Percentiles rank a stretch among this genome's conserved stretches.
phyloP scores from a whole-genome alignment of 1,284 basidiomycete species.

The Taiwanofungus camphoratus region DNA sequence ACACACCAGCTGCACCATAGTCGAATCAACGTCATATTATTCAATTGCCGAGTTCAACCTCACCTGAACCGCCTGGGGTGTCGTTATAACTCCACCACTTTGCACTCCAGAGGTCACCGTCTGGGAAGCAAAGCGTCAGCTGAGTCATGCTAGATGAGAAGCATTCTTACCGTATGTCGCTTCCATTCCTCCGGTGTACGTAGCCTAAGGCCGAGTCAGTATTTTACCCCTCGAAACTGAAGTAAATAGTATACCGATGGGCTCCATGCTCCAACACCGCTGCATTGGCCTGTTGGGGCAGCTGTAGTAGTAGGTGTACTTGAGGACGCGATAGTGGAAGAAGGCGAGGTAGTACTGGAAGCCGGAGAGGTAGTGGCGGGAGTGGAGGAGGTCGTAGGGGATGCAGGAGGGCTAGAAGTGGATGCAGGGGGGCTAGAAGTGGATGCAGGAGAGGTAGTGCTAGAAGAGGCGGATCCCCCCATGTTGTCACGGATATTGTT shows the following conservation, averaged over 20 bases:
- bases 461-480: constrained; percentile 26
- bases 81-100: constrained; percentile 61
- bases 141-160: background rate
- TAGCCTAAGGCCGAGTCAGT: constrained; percentile 17
- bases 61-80: constrained; percentile 45
- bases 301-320: constrained; percentile 19
- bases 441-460: constrained; percentile 21
- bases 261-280: constrained; percentile 49
- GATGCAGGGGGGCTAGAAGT: constrained; percentile 10
- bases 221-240: background rate
- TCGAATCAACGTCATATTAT: background rate
- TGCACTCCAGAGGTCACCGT: constrained; percentile 55
- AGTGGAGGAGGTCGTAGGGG: constrained; percentile 10
- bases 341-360: background rate
- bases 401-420: constrained; percentile 13
- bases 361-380: constrained; percentile 22
- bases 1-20: constrained; percentile 39
- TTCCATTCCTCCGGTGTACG: constrained; percentile 45
- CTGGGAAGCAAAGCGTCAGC: constrained; percentile 23
- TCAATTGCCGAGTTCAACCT: too few relatives aligned
- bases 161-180: constrained; percentile 41
- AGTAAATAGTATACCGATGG: constrained; percentile 24
- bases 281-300: constrained; percentile 34
- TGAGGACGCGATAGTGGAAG: constrained; percentile 21
- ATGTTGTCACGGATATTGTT: constrained; percentile 65